phyloP scores from a whole-genome alignment of 148 eudicot genomes.

The Rhododendron kiyosumense region DNA sequence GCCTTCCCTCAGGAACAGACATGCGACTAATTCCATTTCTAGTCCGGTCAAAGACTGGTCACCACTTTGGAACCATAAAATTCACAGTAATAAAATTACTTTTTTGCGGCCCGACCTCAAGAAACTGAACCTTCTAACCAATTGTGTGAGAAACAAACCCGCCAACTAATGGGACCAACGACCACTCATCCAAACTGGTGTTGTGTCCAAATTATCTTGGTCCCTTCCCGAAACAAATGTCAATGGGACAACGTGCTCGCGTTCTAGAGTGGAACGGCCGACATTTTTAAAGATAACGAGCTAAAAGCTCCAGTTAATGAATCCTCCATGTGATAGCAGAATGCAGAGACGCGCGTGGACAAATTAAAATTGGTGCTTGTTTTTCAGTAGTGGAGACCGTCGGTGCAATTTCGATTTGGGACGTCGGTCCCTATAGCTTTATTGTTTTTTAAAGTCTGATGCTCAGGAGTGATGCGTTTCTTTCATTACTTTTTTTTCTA shows the following conservation, averaged over 20 bases:
- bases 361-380: background rate
- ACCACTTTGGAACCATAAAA: too few species aligned
- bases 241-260: background rate
- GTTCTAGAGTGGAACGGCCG: background rate
- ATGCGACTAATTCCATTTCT: too few species aligned
- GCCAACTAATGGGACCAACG: too few species aligned
- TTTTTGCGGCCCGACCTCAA: too few species aligned
- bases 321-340: background rate
- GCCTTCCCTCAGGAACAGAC: too few species aligned
- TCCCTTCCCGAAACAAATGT: background rate
- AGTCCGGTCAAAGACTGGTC: too few species aligned
- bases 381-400: background rate
- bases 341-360: background rate
- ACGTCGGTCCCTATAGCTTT: too few species aligned
- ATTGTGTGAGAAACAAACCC: too few species aligned
- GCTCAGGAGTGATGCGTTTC: background rate
- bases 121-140: too few species aligned
- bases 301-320: background rate
- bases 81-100: too few species aligned
- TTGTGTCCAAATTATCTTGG: background rate
- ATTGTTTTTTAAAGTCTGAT: background rate
- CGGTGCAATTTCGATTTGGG: too few species aligned
- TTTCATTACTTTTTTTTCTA: background rate
- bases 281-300: background rate
- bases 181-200: too few species aligned